Evolutionary conservation across 441 rosid species (phyloP), one percentile per base, ranked within the genome.

Genomic region (Euphorbia celastroides): DNA sequence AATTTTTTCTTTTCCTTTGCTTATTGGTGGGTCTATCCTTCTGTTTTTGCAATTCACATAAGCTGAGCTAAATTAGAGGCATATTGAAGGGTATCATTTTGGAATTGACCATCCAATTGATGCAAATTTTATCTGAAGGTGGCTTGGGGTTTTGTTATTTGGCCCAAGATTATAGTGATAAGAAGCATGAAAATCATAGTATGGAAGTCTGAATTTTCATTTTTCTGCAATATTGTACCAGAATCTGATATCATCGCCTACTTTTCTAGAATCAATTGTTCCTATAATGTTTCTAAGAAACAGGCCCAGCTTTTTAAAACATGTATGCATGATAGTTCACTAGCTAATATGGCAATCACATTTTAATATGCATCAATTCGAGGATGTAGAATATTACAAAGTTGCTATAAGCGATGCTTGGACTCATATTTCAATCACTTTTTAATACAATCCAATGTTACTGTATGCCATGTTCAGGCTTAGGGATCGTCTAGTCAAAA

Each of bases 401-500:
- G 28, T 28, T 63, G 2, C 16, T 23, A 16, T 17, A 7, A 28
- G 26, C 34, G 60, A 27, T 22, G 25, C 27, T 30, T 50, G 28
- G 5, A 5, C 5, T 30, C 38, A 19, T 1, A 25, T 16, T 2
- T n/a, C n/a, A n/a, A n/a, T n/a, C n/a, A n/a, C n/a, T n/a, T n/a
- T n/a, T n/a, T n/a, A n/a, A n/a, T n/a, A n/a, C n/a, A n/a, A n/a
- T 65, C 46, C 23, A 34, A 48, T 7, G 0, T 23, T 68, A 32
- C 57, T 51, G 57, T 34, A 34, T 69, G 23, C 32, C 57, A 8
- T 28, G 73, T 78, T 75, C 84, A 91, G 97, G 80, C 86, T 94
- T 34, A 81, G 99, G 84, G 98, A 95, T 72, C 87, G 96, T 70
- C 79, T 95, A 25, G 97, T 95, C 51, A 95, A 95, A 77, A 90